phyloP scores from a whole-genome alignment of 495 filamentous ascomycete species.

The Collariella sp. region DNA sequence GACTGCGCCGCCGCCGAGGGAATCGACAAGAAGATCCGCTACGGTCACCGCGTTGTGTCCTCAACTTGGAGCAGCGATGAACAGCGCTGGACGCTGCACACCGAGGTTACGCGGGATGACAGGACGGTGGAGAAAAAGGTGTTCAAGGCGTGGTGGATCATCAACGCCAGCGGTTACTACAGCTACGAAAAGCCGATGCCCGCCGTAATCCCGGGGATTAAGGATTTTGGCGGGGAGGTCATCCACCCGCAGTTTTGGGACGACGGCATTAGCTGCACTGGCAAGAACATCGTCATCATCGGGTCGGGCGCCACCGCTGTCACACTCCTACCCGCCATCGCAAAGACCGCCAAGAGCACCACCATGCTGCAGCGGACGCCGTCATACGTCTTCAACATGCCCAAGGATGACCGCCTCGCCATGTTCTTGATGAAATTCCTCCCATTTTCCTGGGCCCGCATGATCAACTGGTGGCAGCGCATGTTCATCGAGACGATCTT shows the following conservation, averaged over 20 bases:
- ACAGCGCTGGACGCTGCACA: constrained; percentile 53
- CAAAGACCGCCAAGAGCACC: constrained; percentile 39
- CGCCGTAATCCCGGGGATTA: constrained; percentile 50
- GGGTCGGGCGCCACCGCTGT: constrained; percentile 52
- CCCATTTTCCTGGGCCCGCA: constrained; percentile 32
- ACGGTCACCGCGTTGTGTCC: constrained; percentile 46
- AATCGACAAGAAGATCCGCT: constrained; percentile 55
- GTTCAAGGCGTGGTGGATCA: constrained; percentile 47
- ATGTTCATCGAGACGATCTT: constrained; percentile 27
- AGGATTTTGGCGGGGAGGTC: constrained; percentile 46
- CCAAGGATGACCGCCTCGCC: constrained; percentile 29
- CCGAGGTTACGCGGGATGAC: constrained; percentile 33
- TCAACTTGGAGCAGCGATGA: constrained; percentile 53
- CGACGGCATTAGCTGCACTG: constrained; percentile 39
- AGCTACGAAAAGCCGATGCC: constrained; percentile 52
- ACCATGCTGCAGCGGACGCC: constrained; percentile 54
- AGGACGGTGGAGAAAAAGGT: constrained; percentile 33
- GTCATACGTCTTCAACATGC: constrained; percentile 48
- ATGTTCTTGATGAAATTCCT: constrained; percentile 26
- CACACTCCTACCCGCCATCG: constrained; percentile 45
- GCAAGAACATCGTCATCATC: constrained; percentile 47
- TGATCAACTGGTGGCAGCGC: constrained; percentile 28
- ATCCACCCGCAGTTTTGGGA: constrained; percentile 61
- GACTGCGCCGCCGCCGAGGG: constrained; percentile 49
- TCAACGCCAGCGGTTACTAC: constrained; percentile 61